Evolutionary conservation across 257 asterid genomes (phyloP).

Genomic region (Salvia hispanica): DNA sequence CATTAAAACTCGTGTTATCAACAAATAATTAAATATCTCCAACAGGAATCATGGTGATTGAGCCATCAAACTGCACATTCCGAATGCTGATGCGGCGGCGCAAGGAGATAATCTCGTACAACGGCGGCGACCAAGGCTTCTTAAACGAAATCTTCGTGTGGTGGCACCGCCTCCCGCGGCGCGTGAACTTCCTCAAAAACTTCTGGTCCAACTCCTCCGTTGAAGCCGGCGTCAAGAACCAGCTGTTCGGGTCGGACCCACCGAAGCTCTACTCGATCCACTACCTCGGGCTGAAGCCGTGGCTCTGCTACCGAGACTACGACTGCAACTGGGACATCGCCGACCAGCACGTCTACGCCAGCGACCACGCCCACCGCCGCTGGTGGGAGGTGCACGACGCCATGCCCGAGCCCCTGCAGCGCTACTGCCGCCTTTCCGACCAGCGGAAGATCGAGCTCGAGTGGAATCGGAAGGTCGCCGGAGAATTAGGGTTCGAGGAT

Average conservation of each 20-base stretch:
- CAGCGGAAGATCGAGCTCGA: slow-evolving; percentile 61
- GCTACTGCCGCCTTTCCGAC: slow-evolving; percentile 51
- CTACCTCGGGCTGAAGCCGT: slow-evolving; percentile 80
- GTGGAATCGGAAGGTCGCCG: slow-evolving; percentile 62
- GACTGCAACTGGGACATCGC: slow-evolving; percentile 75
- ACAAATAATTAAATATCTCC: too few relatives aligned
- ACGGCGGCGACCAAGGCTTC: slow-evolving; percentile 93
- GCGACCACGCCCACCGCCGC: slow-evolving; percentile 64
- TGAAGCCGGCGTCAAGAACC: slow-evolving; percentile 59
- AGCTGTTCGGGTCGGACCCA: slow-evolving; percentile 71
- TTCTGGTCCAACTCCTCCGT: slow-evolving; percentile 66
- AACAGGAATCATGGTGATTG: slow-evolving; percentile 59
- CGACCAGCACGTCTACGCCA: slow-evolving; percentile 68
- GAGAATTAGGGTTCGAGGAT: slow-evolving; percentile 46
- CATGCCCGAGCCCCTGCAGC: slow-evolving; percentile 62
- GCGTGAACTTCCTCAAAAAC: slow-evolving; percentile 74
- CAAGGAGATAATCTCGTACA: slow-evolving; percentile 68
- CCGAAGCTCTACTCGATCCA: slow-evolving; percentile 67
- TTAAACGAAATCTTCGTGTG: slow-evolving; percentile 76
- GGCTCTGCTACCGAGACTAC: slow-evolving; percentile 83
- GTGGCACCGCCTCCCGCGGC: slow-evolving; percentile 88
- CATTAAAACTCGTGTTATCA: too few relatives aligned
- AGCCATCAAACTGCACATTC: slow-evolving; percentile 87
- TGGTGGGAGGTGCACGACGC: slow-evolving; percentile 84
- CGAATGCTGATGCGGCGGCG: slow-evolving; percentile 53